These are phyloP conservation scores for Globisporangium alternatum DNA, from an alignment of 352 stramenopile species.

Conservation along the genomic window DNA sequence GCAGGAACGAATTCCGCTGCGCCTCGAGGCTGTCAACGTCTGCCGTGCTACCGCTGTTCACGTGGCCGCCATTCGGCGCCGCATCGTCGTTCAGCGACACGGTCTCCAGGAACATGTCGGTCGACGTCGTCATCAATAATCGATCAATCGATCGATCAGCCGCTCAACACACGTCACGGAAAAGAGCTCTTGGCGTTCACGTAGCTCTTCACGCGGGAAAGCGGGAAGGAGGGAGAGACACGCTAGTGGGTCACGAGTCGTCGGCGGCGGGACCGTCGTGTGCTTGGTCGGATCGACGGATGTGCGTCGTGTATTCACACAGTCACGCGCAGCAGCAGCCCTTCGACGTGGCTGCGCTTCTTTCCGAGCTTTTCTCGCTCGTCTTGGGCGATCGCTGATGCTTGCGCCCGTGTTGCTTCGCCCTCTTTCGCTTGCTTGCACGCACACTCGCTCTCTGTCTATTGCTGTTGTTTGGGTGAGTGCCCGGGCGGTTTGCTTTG, in stretches of 20 bases:
- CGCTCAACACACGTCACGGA: too few relatives aligned
- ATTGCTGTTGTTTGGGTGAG: not conserved
- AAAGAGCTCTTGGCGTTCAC: not conserved
- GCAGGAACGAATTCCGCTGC: conserved; percentile 34
- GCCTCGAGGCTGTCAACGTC: conserved; percentile 50
- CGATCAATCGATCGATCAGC: not conserved
- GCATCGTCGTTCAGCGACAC: conserved; percentile 75
- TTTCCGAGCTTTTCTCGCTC: conserved; percentile 4
- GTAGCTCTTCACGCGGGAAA: conserved; percentile 2
- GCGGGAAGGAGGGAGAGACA: not conserved
- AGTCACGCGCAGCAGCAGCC: not conserved
- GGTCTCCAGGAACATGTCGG: conserved; percentile 61
- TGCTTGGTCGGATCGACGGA: too few relatives aligned
- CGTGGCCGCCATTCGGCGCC: conserved; percentile 2
- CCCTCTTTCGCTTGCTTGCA: not conserved
- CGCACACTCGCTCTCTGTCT: conserved; percentile 11
- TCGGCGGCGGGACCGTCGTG: too few relatives aligned
- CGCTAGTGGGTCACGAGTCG: not conserved
- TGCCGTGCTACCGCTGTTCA: conserved; percentile 13
- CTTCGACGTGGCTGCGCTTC: not conserved
- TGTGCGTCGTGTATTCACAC: not conserved
- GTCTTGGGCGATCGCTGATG: not conserved
- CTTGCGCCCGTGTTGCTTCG: not conserved
- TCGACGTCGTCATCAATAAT: conserved; percentile 28
- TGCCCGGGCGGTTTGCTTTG: not conserved